Evolutionary conservation across 2,329 filamentous ascomycete species (phyloP).

Genomic region (Spiromastix sp.): DNA sequence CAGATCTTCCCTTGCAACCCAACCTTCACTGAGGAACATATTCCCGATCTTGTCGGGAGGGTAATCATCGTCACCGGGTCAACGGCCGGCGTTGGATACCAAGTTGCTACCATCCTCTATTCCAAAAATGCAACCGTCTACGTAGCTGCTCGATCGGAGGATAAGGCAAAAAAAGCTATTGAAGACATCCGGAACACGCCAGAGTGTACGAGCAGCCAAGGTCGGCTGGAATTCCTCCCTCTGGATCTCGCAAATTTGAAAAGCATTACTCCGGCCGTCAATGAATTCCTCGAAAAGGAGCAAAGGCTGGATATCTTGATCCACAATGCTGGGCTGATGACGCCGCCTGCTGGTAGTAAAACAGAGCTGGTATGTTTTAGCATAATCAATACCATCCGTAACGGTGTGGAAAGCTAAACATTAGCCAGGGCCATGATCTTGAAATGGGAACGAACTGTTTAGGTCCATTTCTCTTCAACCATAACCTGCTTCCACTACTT

Average conservation of each 20-base stretch:
- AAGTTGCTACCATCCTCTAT: constrained; percentile 32
- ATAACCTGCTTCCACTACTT: constrained; percentile 28
- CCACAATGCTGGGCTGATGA: constrained; percentile 25
- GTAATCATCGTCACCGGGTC: constrained; percentile 29
- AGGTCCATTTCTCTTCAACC: constrained; percentile 31
- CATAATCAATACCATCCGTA: background rate
- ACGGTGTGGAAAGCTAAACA: background rate
- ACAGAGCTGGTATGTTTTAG: too few relatives aligned
- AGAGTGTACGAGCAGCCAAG: constrained; percentile 20
- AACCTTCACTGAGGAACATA: constrained; percentile 13
- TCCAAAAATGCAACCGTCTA: constrained; percentile 35
- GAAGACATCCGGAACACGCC: constrained; percentile 21
- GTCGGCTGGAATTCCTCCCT: constrained; percentile 26
- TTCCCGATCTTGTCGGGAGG: constrained; percentile 11
- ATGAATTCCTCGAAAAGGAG: constrained; percentile 27
- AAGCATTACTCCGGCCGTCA: constrained; percentile 27
- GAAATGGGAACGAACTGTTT: constrained; percentile 33
- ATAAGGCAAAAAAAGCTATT: constrained; percentile 31
- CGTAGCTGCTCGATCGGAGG: constrained; percentile 31
- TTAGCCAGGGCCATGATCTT: constrained; percentile 25
- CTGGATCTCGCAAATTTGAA: constrained; percentile 31
- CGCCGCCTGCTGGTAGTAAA: constrained; percentile 23
- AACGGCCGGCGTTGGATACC: constrained; percentile 30
- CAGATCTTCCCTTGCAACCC: constrained; percentile 12
- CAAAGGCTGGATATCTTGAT: constrained; percentile 29